Conservation (phyloP, 441 rosid genomes). For the Erysimum cheiri region DNA sequence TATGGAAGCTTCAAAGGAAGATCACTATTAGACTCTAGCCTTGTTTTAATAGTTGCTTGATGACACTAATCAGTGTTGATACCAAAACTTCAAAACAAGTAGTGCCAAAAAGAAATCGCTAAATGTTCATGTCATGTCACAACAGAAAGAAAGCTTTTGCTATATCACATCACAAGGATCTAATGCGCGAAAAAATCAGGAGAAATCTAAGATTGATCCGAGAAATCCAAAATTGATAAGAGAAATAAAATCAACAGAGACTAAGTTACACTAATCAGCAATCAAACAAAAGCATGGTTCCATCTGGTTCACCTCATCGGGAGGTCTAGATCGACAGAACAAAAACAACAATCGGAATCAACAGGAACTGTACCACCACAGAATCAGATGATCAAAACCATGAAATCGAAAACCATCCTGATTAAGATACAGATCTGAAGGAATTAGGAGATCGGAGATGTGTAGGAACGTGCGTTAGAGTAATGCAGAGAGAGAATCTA, state of each 20-base stretch:
- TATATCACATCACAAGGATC: constrained; percentile 11
- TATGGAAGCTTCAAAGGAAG: background rate
- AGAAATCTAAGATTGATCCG: background rate
- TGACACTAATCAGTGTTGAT: constrained; percentile 6
- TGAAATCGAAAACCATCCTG: background rate
- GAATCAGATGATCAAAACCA: background rate
- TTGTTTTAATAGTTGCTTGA: background rate
- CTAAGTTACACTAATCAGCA: constrained; percentile 23
- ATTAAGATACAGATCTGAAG: constrained; percentile 38
- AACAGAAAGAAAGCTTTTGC: background rate
- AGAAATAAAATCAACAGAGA: constrained; percentile 14
- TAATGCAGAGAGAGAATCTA: constrained; percentile 35
- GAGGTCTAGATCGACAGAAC: constrained; percentile 23
- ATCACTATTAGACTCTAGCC: background rate
- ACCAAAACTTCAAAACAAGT: background rate
- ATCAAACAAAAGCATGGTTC: constrained; percentile 1
- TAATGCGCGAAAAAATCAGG: background rate
- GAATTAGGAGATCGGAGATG: constrained; percentile 19
- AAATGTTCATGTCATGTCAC: background rate
- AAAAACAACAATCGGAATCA: constrained; percentile 14
- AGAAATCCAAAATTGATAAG: background rate
- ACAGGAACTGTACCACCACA: background rate
- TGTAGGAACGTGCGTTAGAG: background rate
- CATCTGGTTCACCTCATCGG: background rate
- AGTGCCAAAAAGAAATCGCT: background rate